These are phyloP conservation scores for Sechiopsis laciniata DNA, from an alignment of 306 rosid species.

Conservation along the genomic window DNA sequence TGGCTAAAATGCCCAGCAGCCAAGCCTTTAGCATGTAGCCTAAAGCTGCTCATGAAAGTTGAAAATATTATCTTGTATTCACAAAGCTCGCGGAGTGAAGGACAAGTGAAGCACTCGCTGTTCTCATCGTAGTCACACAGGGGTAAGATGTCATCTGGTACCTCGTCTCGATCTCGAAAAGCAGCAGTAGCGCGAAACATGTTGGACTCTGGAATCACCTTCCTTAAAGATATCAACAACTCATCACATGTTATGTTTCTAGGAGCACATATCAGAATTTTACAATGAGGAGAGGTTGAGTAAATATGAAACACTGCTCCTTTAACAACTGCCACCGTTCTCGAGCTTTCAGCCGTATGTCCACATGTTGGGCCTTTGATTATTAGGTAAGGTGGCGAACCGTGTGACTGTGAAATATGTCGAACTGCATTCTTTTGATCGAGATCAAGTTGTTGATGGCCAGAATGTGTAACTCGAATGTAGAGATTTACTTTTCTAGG, in stretches of 20 bases:
- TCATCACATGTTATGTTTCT: slow-evolving; percentile 26
- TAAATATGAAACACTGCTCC: slow-evolving; percentile 25
- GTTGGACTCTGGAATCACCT: slow-evolving; percentile 22
- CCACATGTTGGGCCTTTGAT: slow-evolving; percentile 25
- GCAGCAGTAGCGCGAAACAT: slow-evolving; percentile 31
- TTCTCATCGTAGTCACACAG: slow-evolving; percentile 22
- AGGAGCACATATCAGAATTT: slow-evolving; percentile 31
- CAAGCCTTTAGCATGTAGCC: slow-evolving; percentile 29
- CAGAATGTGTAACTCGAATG: neutral
- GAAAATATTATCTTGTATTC: slow-evolving; percentile 35
- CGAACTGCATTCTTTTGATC: slow-evolving; percentile 16
- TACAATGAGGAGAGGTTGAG: neutral
- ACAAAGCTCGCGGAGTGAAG: slow-evolving; percentile 17
- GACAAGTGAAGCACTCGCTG: slow-evolving; percentile 28
- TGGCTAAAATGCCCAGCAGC: slow-evolving; percentile 32
- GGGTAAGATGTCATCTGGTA: slow-evolving; percentile 31
- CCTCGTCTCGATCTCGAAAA: slow-evolving; percentile 25
- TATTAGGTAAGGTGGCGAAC: slow-evolving; percentile 32
- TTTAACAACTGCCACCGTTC: slow-evolving; percentile 23
- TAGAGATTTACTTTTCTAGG: neutral
- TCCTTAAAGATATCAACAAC: slow-evolving; percentile 25
- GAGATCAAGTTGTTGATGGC: neutral
- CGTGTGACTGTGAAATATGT: slow-evolving; percentile 11
- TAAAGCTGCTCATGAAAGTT: slow-evolving; percentile 35
- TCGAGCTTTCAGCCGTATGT: neutral